Base-by-base conservation (phyloP, 2,329 filamentous ascomycete species). In the Paecilomyces variotii region DNA sequence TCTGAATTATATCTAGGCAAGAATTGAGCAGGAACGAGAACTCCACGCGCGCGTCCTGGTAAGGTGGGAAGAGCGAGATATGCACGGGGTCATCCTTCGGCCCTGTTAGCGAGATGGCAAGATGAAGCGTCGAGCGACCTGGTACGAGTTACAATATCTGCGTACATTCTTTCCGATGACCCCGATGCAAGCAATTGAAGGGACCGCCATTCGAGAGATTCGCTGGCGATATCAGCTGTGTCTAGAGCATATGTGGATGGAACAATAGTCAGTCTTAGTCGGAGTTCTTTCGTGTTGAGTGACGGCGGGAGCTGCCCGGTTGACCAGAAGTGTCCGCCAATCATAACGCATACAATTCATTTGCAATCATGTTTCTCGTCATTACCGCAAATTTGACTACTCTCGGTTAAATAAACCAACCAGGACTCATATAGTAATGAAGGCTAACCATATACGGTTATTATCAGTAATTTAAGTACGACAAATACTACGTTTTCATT, bases 71-170 rank as follows among this genome's bases (percentile, higher is more conserved):
- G 71, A 96, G 85, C 61, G 90, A 87, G 67, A 96, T 89, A 78
- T 97, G 93, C 64, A 97, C 87, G 60, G 93, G 94, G 72, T 97
- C 96, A 79, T 97, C 96, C 92, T 97, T 70, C 60, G 32, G 34
- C 55, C 57, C 34, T 61, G 58, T 54, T 63, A 60, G 57, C 45
- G 58, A 28, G 19, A 30, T 52, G n/a, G 54, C 12, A 28, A 12
- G 50, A 52, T 6, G 19, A 19, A 52, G n/a, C n/a, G 10, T 25
- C 49, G 45, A 11, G 45, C 11, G 6, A 28, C 30, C 7, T 50
- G 34, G 52, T 39, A 52, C 50, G 50, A 30, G 26, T 34, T 30
- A 28, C 26, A 35, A 32, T 45, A 56, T 14, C 27, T 52, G 59
- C 82, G 67, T 81, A 96, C 92, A 75, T 95, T 89, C 77, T 94